Evolutionary conservation across 345 rosid genomes (phyloP), one percentile per base, ranked within the genome.

Genomic region (Brassica juncea): DNA sequence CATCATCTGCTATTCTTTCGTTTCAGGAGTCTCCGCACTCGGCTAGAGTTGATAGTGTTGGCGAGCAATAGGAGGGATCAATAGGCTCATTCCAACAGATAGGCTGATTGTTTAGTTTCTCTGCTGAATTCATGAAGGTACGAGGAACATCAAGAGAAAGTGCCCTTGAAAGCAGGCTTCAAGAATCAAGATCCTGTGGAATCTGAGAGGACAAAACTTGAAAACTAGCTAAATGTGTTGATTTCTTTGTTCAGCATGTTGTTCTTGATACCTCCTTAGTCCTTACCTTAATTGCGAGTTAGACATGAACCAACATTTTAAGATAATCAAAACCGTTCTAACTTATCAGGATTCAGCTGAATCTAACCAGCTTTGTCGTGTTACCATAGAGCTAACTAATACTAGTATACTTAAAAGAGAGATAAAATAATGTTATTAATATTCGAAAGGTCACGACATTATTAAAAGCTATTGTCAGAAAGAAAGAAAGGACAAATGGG

Each of bases 31-130:
- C 99, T 84, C 99, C 98, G 84, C 97, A 93, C 79, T 89, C 97
- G 59, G 99, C 99, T 57, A 85, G 98, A 80, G 98, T 93, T 42
- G 93, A 95, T 27, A 88, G 98, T 95, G 60, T 83, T 93, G 84
- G 93, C 97, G 7, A 95, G 97, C 4, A 27, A 27, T 95, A 52
- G 98, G 99, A 79, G 98, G 97, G 62, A 93, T 95, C 99, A 37
- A 93, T 95, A 8, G 99, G 99, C 59, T 95, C 99, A 21, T 95
- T 95, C 84, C 99, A 95, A 89, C 99, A 95, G 84, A 93, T 19
- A 19, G 19, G 19, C 19, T 19, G 19, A 19, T 19, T 19, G 19
- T 19, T 19, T 19, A 19, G 19, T 19, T 19, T 19, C 19, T 19
- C 19, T 19, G 19, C 19, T 19, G 19, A 19, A 19, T 19, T 19